Conservation (phyloP, 2,329 filamentous ascomycete species). For the Diplodia intermedia region DNA sequence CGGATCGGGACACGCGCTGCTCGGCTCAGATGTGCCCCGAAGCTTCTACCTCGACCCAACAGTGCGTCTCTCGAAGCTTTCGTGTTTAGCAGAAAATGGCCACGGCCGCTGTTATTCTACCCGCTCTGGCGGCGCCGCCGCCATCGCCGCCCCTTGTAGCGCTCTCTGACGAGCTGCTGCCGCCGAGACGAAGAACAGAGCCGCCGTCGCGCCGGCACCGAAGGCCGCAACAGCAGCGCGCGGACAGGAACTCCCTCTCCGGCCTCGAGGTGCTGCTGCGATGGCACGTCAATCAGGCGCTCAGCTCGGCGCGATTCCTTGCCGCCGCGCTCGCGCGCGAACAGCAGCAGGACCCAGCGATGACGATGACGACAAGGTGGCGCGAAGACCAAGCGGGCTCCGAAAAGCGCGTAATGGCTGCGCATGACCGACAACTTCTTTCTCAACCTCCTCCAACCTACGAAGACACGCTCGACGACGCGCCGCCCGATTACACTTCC, state of each 20-base stretch:
- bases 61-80: slow-evolving; percentile 16
- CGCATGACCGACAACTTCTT: no score
- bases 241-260: neutral
- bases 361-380: neutral
- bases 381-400: neutral
- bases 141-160: neutral
- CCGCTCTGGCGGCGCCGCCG: neutral
- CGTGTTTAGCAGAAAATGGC: slow-evolving; percentile 10
- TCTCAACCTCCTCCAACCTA: slow-evolving; percentile 49
- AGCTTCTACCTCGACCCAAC: slow-evolving; percentile 3
- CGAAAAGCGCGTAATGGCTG: no score
- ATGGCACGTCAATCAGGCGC: slow-evolving; percentile 11
- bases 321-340: slow-evolving; percentile 16
- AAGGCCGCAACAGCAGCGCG: neutral
- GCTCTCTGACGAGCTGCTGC: neutral
- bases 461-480: slow-evolving; percentile 52
- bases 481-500: slow-evolving; percentile 55
- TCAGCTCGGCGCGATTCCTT: slow-evolving; percentile 11
- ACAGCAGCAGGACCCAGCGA: slow-evolving; percentile 3
- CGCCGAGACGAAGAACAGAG: neutral
- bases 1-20: neutral
- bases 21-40: slow-evolving; percentile 30
- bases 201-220: neutral
- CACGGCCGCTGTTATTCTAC: slow-evolving; percentile 7
- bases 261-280: slow-evolving; percentile 9